Conservation (phyloP, 345 rosid species). For the Angophora floribunda region DNA sequence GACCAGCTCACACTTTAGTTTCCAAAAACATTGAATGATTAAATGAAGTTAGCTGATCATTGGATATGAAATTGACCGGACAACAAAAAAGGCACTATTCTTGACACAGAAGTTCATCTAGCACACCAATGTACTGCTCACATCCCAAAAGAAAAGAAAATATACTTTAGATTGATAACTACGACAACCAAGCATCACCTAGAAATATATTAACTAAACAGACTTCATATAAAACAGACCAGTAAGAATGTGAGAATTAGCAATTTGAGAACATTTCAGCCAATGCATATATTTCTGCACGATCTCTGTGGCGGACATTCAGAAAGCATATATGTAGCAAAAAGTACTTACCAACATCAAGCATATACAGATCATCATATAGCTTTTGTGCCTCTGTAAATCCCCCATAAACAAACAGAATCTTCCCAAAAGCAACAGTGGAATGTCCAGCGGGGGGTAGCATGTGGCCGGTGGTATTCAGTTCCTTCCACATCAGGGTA, state of each 20-base stretch:
- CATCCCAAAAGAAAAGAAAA: background rate
- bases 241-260: background rate
- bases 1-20: background rate
- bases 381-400: slow-evolving; percentile 91
- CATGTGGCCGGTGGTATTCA: slow-evolving; percentile 63
- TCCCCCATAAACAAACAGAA: slow-evolving; percentile 92
- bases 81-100: background rate
- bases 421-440: slow-evolving; percentile 77
- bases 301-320: background rate
- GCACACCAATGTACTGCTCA: background rate
- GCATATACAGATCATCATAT: slow-evolving; percentile 75
- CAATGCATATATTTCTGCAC: background rate
- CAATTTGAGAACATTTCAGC: background rate
- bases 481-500: slow-evolving; percentile 83
- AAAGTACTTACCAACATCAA: slow-evolving; percentile 70
- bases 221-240: background rate
- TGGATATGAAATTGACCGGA: background rate
- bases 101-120: background rate
- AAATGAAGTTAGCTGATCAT: background rate
- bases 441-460: slow-evolving; percentile 96
- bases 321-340: background rate
- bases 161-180: background rate
- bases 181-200: background rate
- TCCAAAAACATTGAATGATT: background rate
- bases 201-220: background rate